Evolutionary conservation across 805 yeast genomes (phyloP), one percentile per base, ranked within the genome.

Genomic region (Priceomyces castillae): DNA sequence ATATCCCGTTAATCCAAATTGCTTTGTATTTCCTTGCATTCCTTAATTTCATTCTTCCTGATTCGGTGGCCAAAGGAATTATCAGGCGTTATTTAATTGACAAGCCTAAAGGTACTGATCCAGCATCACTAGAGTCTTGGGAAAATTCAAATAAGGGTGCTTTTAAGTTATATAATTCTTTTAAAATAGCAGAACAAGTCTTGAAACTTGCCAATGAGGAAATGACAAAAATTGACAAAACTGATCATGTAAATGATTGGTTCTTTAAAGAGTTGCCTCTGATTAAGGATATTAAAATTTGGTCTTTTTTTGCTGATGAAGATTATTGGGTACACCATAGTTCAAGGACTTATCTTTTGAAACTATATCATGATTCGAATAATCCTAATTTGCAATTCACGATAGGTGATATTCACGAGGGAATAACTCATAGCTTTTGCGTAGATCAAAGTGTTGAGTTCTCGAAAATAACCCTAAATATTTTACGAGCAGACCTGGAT

Each of bases 311-410:
- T 50, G 82, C 84, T 4, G 61, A 59, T n/a, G 54, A 64, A 22
- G 92, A 84, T 56, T 80, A 80, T 54, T 84, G 90, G 90, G 82
- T 84, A 2, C 67, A 69, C 43, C 69, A 74, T 38, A 61, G 54
- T 20, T 76, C 87, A 1, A 69, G 85, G 36, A 67, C 68, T 23
- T 61, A 59, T 44, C 54, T 81, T 2, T 53, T 76, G 30, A 47
- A 62, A 9, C 60, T 67, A 31, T 71, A 74, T 49, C 58, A 64
- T 18, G 57, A 59, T 30, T 46, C 30, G 30, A 50, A 53, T 15
- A 40, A 41, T 2, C 61, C 64, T 30, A 57, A 64, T 58, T 73
- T 19, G 52, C 52, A 12, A 61, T 71, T 40, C 64, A 55, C 40
- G 37, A 41, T 64, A 6, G 67, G 69, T 7, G 62, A 62, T 7